These are phyloP conservation scores for Zostera marina DNA, from an alignment of 116 monocot species.

Conservation along the genomic window DNA sequence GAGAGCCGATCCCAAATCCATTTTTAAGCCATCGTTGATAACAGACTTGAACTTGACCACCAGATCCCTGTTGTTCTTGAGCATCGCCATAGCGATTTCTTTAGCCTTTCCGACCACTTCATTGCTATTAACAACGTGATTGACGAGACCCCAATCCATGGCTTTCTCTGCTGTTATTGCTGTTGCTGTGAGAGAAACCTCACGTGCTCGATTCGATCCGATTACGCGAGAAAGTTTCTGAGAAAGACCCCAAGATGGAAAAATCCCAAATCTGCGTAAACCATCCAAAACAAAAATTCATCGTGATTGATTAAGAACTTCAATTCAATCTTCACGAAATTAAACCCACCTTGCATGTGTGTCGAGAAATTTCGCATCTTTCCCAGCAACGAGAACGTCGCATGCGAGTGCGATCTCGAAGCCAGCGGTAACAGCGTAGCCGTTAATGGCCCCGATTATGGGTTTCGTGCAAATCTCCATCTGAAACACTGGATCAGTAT, in stretches of 20 bases:
- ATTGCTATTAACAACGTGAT: slow-evolving; percentile 37
- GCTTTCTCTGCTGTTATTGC: slow-evolving; percentile 76
- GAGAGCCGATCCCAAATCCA: slow-evolving; percentile 46
- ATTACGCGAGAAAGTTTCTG: slow-evolving; percentile 72
- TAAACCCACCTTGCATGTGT: slow-evolving; percentile 50
- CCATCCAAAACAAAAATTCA: background rate
- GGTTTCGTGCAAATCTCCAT: slow-evolving; percentile 86
- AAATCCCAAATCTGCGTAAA: slow-evolving; percentile 60
- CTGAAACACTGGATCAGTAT: slow-evolving; percentile 40
- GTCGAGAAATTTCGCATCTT: slow-evolving; percentile 75
- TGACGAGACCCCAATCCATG: slow-evolving; percentile 87
- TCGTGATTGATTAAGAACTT: background rate
- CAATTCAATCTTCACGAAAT: background rate
- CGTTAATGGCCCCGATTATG: slow-evolving; percentile 57
- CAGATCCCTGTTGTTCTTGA: slow-evolving; percentile 59
- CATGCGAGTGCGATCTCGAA: slow-evolving; percentile 94
- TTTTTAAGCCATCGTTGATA: slow-evolving; percentile 71
- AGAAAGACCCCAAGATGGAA: slow-evolving; percentile 96
- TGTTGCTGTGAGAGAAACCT: slow-evolving; percentile 50
- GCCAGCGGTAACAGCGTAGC: slow-evolving; percentile 82
- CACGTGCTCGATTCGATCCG: slow-evolving; percentile 60
- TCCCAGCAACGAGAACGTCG: slow-evolving; percentile 65
- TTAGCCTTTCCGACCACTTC: slow-evolving; percentile 63
- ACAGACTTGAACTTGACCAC: slow-evolving; percentile 71
- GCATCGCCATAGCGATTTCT: slow-evolving; percentile 52